Evolutionary conservation across 371 early-diverging fungal genomes (phyloP).

Genomic region (Capniomyces stellatus): DNA sequence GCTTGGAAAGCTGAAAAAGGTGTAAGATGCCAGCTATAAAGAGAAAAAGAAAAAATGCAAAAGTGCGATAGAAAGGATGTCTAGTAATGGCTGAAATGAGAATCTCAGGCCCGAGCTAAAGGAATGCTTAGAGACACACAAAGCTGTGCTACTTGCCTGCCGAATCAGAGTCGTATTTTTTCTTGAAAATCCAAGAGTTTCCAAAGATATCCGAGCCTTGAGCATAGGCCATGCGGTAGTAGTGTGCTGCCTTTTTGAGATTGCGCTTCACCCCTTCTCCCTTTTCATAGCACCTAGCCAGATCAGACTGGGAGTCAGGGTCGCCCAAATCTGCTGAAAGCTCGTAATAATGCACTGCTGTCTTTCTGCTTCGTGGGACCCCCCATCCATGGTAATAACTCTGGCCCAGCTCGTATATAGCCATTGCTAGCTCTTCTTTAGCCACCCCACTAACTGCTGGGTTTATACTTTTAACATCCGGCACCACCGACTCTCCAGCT

Average conservation of each 20-base stretch:
- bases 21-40: too few species aligned
- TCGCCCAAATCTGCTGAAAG: constrained; percentile 80
- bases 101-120: too few species aligned
- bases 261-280: constrained; percentile 73
- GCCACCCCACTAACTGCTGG: constrained; percentile 18
- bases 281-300: constrained; percentile 58
- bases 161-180: constrained; percentile 45
- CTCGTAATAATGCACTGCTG: constrained; percentile 69
- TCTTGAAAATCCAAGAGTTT: constrained; percentile 90
- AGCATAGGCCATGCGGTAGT: constrained; percentile 62
- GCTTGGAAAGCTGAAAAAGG: too few species aligned
- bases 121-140: too few species aligned
- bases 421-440: constrained; percentile 48
- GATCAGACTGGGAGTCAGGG: constrained; percentile 70
- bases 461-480: constrained; percentile 20
- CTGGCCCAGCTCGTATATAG: constrained; percentile 72
- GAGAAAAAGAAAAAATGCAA: too few species aligned
- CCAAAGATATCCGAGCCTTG: constrained; percentile 66
- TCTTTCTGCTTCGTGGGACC: constrained; percentile 52
- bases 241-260: constrained; percentile 60
- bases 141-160: too few species aligned
- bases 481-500: constrained; percentile 55
- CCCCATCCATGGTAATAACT: constrained; percentile 89
- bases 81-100: too few species aligned
- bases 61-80: too few species aligned